Evolutionary conservation across 306 rosid species (phyloP), one percentile per base, ranked within the genome.

Genomic region (Acmispon strigosus): DNA sequence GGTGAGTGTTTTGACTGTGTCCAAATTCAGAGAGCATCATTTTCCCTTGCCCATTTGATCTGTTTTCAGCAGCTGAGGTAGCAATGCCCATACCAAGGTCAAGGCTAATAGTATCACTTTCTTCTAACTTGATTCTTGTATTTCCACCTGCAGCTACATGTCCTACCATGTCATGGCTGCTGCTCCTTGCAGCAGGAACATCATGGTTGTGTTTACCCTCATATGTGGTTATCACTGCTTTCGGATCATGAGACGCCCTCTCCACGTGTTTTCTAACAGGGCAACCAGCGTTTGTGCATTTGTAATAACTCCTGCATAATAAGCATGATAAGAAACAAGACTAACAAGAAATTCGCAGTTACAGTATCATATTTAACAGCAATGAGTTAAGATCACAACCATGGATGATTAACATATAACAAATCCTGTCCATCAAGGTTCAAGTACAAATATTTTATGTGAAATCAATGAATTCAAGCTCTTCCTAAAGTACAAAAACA

Each of bases 121-220:
- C 96, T 73, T 87, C 97, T 8, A 82, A 67, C 83, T 89, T 86
- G 53, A 82, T 76, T 72, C 89, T 84, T 8, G 84, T 66, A 24
- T 81, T 87, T 68, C 78, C 78, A 19, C 16, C 73, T 5, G 56
- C 58, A 52, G 68, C 70, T 45, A 78, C 43, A 8, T 85, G 76
- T 56, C 92, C 96, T 6, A 82, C 78, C 59, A 83, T 82, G 69
- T 94, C 97, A 77, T 94, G 97, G 88, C 92, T 91, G 37, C 87
- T 87, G 24, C 60, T 82, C 82, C 79, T 89, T 6, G 99, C 91
- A 39, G 96, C 89, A 7, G 99, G 99, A 58, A 94, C 96, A 32
- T 94, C 97, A 29, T 94, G 99, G 64, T 94, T 94, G 81, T 91
- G 99, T 42, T 94, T 91, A 41, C 97, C 99, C 63, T 94, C 99